Evolutionary conservation across 345 rosid species (phyloP), one percentile per base, ranked within the genome.

Genomic region (Corymbia maculata): DNA sequence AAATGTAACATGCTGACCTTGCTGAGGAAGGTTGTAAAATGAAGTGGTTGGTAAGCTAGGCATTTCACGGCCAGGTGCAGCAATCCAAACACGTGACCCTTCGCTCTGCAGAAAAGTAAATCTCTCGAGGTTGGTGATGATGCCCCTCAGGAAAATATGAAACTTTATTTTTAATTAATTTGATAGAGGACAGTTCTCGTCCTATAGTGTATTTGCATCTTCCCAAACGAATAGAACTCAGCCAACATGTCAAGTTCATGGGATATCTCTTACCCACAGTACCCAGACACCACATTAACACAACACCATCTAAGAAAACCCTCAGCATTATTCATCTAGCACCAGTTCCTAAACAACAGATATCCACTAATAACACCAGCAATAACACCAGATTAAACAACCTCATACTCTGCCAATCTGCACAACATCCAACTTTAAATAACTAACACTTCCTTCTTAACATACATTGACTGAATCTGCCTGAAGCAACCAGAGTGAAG

Each of bases 11-110:
- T 96, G 98, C 94, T 96, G 98, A 86, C 97, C 97, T 79, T 94
- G 98, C 91, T 95, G 96, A 79, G 96, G 96, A 91, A 97, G 92
- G 90, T 94, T 95, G 89, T 96, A 96, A 92, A 95, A 96, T 52
- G 99, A 93, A 92, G 93, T 96, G 55, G 96, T 92, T 17, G 97
- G 94, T 93, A 94, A 90, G 92, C 92, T 92, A 51, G 95, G 79
- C 32, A 97, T 92, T 51, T 96, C 99, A 55, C 99, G 94, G 86
- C 96, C 97, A 84, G 95, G 93, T 86, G 95, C 95, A 90, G 97
- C 91, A 85, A 97, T 91, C 99, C 99, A 97, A 90, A 97, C 94
- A 87, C 94, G 94, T 26, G 96, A 93, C 85, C 95, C 96, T 92
- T 97, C 99, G 86, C 94, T 96, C 99, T 97, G 96, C 91, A 91